These are phyloP conservation scores for Urtica urens DNA, from an alignment of 306 rosid species.

Conservation along the genomic window DNA sequence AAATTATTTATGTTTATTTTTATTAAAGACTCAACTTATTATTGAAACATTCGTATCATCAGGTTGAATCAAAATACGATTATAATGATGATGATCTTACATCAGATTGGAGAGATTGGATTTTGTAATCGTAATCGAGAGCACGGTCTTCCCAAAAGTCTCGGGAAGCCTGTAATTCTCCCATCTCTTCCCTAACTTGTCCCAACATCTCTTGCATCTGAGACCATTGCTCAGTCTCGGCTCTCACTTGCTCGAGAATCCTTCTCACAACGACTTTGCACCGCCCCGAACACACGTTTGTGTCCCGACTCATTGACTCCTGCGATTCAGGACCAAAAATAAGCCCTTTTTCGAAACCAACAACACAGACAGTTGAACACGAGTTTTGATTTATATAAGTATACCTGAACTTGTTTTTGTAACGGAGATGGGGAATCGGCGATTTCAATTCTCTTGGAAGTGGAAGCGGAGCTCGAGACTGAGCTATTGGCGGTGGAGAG, in stretches of 20 bases:
- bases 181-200: slow-evolving; percentile 86
- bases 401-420: slow-evolving; percentile 11
- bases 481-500: slow-evolving; percentile 47
- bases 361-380: not conserved
- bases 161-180: slow-evolving; percentile 76
- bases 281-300: slow-evolving; percentile 59
- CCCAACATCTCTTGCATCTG: slow-evolving; percentile 88
- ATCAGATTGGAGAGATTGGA: slow-evolving; percentile 36
- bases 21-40: no score
- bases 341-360: not conserved
- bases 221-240: slow-evolving; percentile 96
- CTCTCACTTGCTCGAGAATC: slow-evolving; percentile 76
- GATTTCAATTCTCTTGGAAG: slow-evolving; percentile 45
- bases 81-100: no score
- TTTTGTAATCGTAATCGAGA: slow-evolving; percentile 37
- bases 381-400: no score
- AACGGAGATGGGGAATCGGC: slow-evolving; percentile 31
- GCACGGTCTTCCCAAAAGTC: slow-evolving; percentile 81
- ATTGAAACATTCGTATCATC: no score
- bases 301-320: slow-evolving; percentile 36
- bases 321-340: slow-evolving; percentile 8
- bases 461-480: slow-evolving; percentile 42
- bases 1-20: no score
- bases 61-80: no score
- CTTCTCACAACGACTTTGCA: slow-evolving; percentile 69